Conservation (phyloP, 148 eudicot species). For the Nepenthes mirabilis region DNA sequence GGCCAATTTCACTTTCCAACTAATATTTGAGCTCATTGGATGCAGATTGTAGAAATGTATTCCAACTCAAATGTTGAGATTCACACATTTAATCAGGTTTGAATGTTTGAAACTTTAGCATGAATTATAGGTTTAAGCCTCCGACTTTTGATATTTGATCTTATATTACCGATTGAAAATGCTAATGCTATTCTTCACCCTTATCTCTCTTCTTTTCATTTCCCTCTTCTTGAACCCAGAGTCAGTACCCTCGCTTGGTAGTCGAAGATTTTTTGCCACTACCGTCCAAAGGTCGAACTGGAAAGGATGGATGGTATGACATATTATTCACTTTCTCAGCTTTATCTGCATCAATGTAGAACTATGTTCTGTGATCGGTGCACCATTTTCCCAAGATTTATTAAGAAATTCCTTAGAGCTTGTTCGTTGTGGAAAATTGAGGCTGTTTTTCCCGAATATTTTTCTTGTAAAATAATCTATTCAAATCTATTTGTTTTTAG, state of each 20-base stretch:
- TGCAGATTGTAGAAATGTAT: constrained; percentile 87
- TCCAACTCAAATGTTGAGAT: constrained; percentile 59
- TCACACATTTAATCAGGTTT: constrained; percentile 94
- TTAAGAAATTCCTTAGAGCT: no score
- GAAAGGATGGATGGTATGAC: constrained; percentile 89
- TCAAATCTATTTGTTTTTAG: no score
- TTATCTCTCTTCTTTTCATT: constrained; percentile 4
- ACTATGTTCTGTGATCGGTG: no score
- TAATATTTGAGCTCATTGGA: constrained; percentile 8
- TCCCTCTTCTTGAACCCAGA: constrained; percentile 24
- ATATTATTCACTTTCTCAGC: neutral
- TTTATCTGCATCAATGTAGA: no score
- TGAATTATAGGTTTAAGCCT: neutral
- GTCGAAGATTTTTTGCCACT: constrained; percentile 73
- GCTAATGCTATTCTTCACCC: no score
- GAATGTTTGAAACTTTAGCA: neutral
- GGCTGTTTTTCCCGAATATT: no score
- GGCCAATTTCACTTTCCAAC: constrained; percentile 7
- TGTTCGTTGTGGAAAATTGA: no score
- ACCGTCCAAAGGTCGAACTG: constrained; percentile 65
- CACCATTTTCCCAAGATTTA: no score
- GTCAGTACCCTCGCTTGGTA: constrained; percentile 89
- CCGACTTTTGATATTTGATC: neutral
- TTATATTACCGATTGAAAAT: no score
- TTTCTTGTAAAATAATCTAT: no score